Base-by-base conservation (phyloP, 352 stramenopile species). In the Plasmopara halstedii region DNA sequence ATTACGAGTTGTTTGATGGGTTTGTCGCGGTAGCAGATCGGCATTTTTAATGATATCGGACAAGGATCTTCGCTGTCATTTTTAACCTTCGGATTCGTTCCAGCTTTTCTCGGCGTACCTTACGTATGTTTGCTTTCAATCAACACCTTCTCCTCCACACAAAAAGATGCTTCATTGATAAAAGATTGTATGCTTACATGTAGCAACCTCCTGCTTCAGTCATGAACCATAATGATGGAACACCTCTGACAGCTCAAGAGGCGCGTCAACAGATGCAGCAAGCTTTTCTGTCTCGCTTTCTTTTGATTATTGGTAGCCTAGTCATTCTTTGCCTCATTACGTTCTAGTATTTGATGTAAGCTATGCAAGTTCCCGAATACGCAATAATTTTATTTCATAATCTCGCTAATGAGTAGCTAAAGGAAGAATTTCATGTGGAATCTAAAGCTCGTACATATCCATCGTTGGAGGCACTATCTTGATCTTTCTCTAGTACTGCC, bases 61-160 rank as follows among this genome's bases (percentile, higher is more conserved):
- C 60, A 71, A 42, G 57, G 51, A 13, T 59, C 55, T 17, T 41
- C 46, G 2, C 77, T 81, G 27, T 54, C 65, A 9, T 78, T 83
- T 57, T 85, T 76, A 13, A 83, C 73, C 3, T 67, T 91, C 14
- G 81, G 81, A 4, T 93, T 91, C 68, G 92, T 93, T 45, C 80
- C 85, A 10, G 82, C 79, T 10, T 70, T 94, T 34, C 94, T 95
- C 53, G 75, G 79, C 8, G 56, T 83, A 15, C 67, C 64, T 17
- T 62, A 73, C 23, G 67, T 75, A 66, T 29, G 65, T 57, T 5
- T 2, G 34, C 38, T 21, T 14, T 26, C n/a, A 4, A 33, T 17
- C 13, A 6, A 21, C 18, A 3, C 3, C 26, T 0, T 11, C 17
- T 20, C 9, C 10, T n/a, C 29, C n/a, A 39, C 18, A 21, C 3